Conservation (phyloP, 805 yeast genomes). For the Isabelozyma heimii region DNA sequence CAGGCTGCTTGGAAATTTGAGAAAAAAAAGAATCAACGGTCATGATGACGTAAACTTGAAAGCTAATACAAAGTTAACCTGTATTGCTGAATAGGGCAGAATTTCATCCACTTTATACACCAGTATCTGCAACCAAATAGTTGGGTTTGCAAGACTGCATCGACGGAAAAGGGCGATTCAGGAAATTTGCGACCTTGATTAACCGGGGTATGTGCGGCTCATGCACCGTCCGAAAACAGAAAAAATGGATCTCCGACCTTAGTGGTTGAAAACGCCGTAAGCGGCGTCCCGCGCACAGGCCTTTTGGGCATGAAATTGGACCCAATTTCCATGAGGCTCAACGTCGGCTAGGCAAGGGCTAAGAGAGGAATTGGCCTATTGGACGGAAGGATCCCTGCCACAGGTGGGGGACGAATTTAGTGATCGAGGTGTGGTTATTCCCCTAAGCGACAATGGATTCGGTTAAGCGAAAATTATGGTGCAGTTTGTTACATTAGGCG, state of each 20-base stretch:
- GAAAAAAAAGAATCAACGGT: not conserved
- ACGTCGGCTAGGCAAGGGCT: no score
- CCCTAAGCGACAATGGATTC: no score
- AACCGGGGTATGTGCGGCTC: not conserved
- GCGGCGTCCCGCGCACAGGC: not conserved
- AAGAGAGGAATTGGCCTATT: no score
- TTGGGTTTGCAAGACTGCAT: not conserved
- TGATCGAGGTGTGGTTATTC: no score
- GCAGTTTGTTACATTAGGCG: not conserved
- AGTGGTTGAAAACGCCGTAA: not conserved
- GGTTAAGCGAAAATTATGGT: no score
- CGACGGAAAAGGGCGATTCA: no score
- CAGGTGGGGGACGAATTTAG: no score
- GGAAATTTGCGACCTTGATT: not conserved
- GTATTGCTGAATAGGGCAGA: not conserved
- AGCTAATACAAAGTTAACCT: not conserved
- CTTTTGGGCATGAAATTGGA: no score
- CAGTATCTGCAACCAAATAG: not conserved
- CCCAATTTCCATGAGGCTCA: no score
- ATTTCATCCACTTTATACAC: not conserved
- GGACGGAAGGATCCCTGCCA: no score
- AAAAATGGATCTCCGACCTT: not conserved
- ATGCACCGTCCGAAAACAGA: not conserved
- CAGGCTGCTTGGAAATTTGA: constrained; percentile 4
- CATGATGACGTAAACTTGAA: not conserved